Percentiles rank a stretch among this genome's conserved stretches.
phyloP scores from a whole-genome alignment of 768 basidiomycete genomes.

The Agrocybe praecox region DNA sequence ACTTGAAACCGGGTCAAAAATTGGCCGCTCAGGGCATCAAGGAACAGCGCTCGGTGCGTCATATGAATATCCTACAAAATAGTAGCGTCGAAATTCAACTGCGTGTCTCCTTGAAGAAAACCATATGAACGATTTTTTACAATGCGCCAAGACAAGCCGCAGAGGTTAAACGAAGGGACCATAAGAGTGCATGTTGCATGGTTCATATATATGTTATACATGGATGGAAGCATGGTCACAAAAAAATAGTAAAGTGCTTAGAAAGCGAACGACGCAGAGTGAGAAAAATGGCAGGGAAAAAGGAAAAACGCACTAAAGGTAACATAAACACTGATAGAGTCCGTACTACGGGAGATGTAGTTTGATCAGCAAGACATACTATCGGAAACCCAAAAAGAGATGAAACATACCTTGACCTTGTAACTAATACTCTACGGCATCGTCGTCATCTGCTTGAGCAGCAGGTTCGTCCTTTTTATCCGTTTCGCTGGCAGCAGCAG shows the following conservation, averaged over 20 bases:
- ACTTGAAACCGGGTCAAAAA: neutral
- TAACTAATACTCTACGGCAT: slow-evolving; percentile 77
- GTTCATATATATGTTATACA: slow-evolving; percentile 1
- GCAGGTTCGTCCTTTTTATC: slow-evolving; percentile 58
- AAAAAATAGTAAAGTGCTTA: slow-evolving; percentile 11
- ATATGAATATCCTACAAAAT: no score
- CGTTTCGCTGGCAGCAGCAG: slow-evolving; percentile 31
- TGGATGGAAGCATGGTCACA: slow-evolving; percentile 3
- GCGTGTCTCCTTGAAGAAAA: no score
- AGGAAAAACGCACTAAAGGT: slow-evolving; percentile 24
- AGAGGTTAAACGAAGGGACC: neutral
- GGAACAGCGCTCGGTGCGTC: no score
- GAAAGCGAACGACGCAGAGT: slow-evolving; percentile 15
- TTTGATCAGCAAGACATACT: neutral
- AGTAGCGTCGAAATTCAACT: no score
- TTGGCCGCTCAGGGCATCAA: no score
- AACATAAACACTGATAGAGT: slow-evolving; percentile 9
- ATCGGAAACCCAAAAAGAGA: neutral
- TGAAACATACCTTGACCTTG: slow-evolving; percentile 23
- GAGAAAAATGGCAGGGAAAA: slow-evolving; percentile 20
- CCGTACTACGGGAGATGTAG: slow-evolving; percentile 6
- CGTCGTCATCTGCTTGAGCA: slow-evolving; percentile 74
- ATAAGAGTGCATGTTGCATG: slow-evolving; percentile 1
- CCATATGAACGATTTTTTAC: neutral
- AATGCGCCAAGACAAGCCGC: neutral